Evolutionary conservation across 2,329 filamentous ascomycete species (phyloP).

Genomic region (Penicillium sp.): DNA sequence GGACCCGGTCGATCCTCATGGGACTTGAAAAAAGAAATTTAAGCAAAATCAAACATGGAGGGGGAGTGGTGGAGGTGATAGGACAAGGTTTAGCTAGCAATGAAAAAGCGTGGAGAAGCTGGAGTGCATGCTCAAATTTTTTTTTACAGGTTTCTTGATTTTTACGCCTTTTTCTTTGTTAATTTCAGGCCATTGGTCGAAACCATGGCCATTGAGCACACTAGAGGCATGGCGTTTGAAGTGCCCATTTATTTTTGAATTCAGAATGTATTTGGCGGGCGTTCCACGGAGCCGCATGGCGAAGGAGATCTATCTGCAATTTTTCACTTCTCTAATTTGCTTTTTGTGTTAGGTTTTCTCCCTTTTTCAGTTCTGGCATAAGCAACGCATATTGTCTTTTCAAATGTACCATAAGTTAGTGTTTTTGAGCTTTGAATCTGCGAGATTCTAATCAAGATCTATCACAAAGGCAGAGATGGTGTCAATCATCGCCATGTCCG

Average conservation of each 20-base stretch:
- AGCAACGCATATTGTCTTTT: constrained; percentile 1
- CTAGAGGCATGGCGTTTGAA: constrained; percentile 12
- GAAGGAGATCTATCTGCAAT: constrained; percentile 1
- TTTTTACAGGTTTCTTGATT: neutral
- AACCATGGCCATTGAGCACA: constrained; percentile 6
- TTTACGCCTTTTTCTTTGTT: neutral
- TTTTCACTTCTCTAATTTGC: neutral
- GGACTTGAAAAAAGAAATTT: constrained; percentile 11
- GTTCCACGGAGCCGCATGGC: neutral
- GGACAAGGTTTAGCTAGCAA: neutral
- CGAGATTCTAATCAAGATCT: neutral
- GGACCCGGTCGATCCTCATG: constrained; percentile 19
- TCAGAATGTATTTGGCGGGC: neutral
- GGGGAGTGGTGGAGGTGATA: neutral
- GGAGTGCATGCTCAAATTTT: neutral
- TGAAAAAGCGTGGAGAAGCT: neutral
- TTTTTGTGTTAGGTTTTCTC: neutral
- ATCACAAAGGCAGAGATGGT: neutral
- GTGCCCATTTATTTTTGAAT: constrained; percentile 5
- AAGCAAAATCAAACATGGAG: constrained; percentile 2
- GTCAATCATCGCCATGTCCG: constrained; percentile 4
- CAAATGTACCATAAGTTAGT: constrained; percentile 11
- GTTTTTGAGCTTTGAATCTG: neutral
- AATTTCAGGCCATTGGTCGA: neutral
- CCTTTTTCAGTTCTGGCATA: neutral